Evolutionary conservation across 495 filamentous ascomycete species (phyloP), one percentile per base, ranked within the genome.

Genomic region (Neurospora terricola): DNA sequence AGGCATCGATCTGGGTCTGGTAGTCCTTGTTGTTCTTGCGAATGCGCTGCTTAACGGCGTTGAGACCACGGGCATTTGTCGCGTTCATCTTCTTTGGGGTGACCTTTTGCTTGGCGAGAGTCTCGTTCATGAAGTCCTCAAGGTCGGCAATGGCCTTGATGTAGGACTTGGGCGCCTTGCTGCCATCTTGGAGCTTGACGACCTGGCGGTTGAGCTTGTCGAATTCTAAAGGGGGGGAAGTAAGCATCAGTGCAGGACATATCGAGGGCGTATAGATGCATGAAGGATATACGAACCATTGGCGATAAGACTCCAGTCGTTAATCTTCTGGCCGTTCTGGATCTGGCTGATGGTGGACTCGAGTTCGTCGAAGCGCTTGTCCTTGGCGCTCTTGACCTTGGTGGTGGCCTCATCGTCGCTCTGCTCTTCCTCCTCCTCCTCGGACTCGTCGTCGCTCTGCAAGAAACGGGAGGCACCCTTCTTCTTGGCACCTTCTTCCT

Each of bases 1-100:
- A 99, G 71, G 90, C 88, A 76, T 97, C 94, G 75, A 99, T 90
- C 78, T 97, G 92, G 70, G 86, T 84, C 77, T 91, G 87, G 80
- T 97, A 96, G 40, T 97, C 94, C 84, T 97, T 94, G 88, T 97
- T 98, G 86, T 94, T 96, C 86, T 96, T 97, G 88, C 94, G 93
- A 85, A 98, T 93, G 81, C 91, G 91, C 83, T 99, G 96, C 85
- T 97, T 97, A 76, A 98, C 92, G 69, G 93, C 92, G 78, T 98
- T 99, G 77, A 99, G 88, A 78, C 94, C 93, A 85, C 94, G 92
- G 73, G 94, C 91, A 78, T 94, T 96, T 79, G 91, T 94, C 48
- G 95, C 93, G 82, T 98, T 99, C 94, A 98, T 97, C 87, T 98
- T 98, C 90, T 96, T 97, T 70, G 92, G 91, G 8, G 94, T 91